A percentile compares a stretch with the other conserved stretches of the same genome.
Conservation (phyloP, 768 basidiomycete species). For the Hirschioporus abietinus region DNA sequence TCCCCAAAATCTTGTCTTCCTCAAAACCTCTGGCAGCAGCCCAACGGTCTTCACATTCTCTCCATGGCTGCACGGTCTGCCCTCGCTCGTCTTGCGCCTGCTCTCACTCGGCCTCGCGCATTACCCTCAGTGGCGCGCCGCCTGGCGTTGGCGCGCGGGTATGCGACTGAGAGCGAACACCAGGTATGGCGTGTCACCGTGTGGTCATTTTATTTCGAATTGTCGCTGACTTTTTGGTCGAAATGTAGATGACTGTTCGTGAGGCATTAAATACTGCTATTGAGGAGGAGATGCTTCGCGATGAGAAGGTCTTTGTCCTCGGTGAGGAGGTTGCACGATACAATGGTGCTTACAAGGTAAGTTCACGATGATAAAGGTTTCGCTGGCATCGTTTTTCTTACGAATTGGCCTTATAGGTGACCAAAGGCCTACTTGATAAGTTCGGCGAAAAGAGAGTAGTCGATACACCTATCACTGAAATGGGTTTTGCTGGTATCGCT, state of each 20-base stretch:
- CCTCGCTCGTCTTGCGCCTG: slow-evolving; percentile 59
- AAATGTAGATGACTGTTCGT: slow-evolving; percentile 86
- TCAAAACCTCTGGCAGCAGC: slow-evolving; percentile 11
- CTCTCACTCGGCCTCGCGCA: slow-evolving; percentile 35
- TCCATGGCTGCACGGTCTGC: slow-evolving; percentile 60
- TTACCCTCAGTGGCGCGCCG: slow-evolving; percentile 37
- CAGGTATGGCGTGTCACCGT: slow-evolving; percentile 31
- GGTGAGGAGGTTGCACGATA: slow-evolving; percentile 99
- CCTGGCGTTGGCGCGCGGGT: slow-evolving; percentile 45
- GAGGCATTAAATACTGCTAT: slow-evolving; percentile 96
- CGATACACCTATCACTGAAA: slow-evolving; percentile 95
- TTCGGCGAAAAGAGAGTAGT: slow-evolving; percentile 98
- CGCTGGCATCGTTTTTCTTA: slow-evolving; percentile 7
- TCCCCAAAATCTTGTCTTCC: slow-evolving; percentile 9
- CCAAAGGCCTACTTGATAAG: slow-evolving; percentile 98
- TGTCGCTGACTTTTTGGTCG: slow-evolving; percentile 16
- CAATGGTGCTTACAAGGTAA: slow-evolving; percentile 94
- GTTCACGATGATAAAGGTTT: slow-evolving; percentile 12
- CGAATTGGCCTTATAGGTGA: slow-evolving; percentile 54
- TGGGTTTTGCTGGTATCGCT: slow-evolving; percentile 97
- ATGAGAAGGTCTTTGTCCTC: slow-evolving; percentile 90
- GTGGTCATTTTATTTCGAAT: slow-evolving; percentile 25
- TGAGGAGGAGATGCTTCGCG: slow-evolving; percentile 99
- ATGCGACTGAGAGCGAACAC: slow-evolving; percentile 56
- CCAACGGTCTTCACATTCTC: slow-evolving; percentile 25